A percentile compares a stretch with the other conserved stretches of the same genome.
These are phyloP conservation scores for Paraphaeosphaeria minitans DNA, from an alignment of 2,329 filamentous ascomycete genomes.

Conservation along the genomic window DNA sequence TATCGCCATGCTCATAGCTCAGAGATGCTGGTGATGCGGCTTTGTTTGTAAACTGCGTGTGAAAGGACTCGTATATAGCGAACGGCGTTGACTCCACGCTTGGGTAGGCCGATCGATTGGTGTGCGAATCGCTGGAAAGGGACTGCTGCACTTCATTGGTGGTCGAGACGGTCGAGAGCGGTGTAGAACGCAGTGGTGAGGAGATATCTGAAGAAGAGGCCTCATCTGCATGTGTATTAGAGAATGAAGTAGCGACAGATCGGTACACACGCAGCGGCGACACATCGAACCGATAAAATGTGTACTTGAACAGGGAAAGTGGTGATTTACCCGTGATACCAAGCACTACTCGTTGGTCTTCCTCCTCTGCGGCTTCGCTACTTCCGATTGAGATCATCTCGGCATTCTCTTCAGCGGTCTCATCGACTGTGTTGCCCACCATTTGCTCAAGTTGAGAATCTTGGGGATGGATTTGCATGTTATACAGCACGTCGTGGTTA, in stretches of 20 bases:
- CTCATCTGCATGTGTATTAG: conserved; percentile 3
- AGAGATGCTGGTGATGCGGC: background rate
- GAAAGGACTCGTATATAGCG: conserved; percentile 6
- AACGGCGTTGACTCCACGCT: background rate
- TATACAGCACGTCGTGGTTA: conserved; percentile 27
- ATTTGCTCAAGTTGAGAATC: conserved; percentile 23
- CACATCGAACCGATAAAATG: background rate
- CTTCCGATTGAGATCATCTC: conserved; percentile 6
- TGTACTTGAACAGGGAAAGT: background rate
- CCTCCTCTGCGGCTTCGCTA: background rate
- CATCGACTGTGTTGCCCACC: conserved; percentile 1
- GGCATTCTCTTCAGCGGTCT: background rate
- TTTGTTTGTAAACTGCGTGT: conserved; percentile 6
- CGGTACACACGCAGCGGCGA: background rate
- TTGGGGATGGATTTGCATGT: conserved; percentile 37
- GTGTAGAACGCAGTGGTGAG: conserved; percentile 3
- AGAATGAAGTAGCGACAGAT: background rate
- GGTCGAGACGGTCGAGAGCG: conserved; percentile 1
- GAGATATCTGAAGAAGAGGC: background rate
- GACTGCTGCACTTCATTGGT: background rate
- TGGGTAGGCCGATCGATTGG: background rate
- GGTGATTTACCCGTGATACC: background rate
- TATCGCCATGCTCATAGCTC: conserved; percentile 5
- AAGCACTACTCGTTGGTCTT: background rate
- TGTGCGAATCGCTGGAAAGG: background rate